Percentiles rank a stretch among this genome's conserved stretches.
Conservation (phyloP, 805 yeast species). For the Teunomyces aglyptinius region DNA sequence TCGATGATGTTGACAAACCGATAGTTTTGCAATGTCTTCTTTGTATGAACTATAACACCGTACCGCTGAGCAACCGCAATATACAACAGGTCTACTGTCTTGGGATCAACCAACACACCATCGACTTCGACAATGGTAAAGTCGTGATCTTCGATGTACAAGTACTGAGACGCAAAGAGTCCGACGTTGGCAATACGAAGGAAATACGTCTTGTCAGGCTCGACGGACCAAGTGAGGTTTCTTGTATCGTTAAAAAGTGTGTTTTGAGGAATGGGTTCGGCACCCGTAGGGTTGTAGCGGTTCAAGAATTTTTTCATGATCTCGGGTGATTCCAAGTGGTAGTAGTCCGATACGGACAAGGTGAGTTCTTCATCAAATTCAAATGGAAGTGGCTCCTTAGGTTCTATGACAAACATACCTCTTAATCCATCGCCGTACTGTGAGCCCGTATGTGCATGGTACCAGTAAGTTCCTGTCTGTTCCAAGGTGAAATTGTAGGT, state of each 20-base stretch:
- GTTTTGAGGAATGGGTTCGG: slow-evolving; percentile 76
- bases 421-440: slow-evolving; percentile 80
- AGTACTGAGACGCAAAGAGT: slow-evolving; percentile 63
- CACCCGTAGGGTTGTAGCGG: slow-evolving; percentile 79
- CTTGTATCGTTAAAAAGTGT: slow-evolving; percentile 63
- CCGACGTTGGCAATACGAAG: slow-evolving; percentile 67
- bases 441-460: slow-evolving; percentile 74
- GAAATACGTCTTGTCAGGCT: slow-evolving; percentile 60
- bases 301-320: slow-evolving; percentile 50
- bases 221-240: slow-evolving; percentile 53
- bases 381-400: slow-evolving; percentile 45
- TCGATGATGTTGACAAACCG: slow-evolving; percentile 64
- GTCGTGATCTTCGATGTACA: slow-evolving; percentile 42
- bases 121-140: slow-evolving; percentile 43
- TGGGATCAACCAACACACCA: slow-evolving; percentile 58
- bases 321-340: slow-evolving; percentile 52
- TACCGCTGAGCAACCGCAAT: slow-evolving; percentile 82
- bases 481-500: slow-evolving; percentile 40
- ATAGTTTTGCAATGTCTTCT: slow-evolving; percentile 46
- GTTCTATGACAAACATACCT: slow-evolving; percentile 63
- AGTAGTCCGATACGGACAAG: slow-evolving; percentile 61
- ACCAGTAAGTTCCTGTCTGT: slow-evolving; percentile 54
- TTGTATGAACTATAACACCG: slow-evolving; percentile 63
- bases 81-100: slow-evolving; percentile 53
- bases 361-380: slow-evolving; percentile 61